phyloP scores from a whole-genome alignment of 148 eudicot genomes.

The Amaranthus cruentus region DNA sequence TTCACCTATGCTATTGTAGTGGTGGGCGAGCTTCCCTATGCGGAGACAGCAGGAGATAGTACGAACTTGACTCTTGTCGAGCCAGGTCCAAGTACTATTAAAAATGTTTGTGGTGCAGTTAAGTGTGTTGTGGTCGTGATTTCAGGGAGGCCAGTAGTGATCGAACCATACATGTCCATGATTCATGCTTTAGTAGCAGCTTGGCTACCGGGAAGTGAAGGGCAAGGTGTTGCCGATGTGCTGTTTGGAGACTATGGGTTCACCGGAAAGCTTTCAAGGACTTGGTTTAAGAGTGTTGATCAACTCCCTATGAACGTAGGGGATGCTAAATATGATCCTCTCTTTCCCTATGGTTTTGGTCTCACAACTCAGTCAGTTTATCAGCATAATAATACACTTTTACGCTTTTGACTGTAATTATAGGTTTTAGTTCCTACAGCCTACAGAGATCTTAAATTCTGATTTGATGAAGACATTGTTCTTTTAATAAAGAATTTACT shows the following conservation, averaged over 20 bases:
- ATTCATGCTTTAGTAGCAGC: slow-evolving; percentile 35
- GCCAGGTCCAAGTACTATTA: slow-evolving; percentile 18
- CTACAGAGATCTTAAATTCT: too few species aligned
- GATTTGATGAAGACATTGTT: too few species aligned
- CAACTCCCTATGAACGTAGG: slow-evolving; percentile 38
- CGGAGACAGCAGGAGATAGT: slow-evolving; percentile 22
- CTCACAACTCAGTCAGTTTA: slow-evolving; percentile 12
- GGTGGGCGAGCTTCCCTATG: slow-evolving; percentile 22
- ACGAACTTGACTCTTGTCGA: slow-evolving; percentile 19
- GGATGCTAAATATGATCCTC: slow-evolving; percentile 27
- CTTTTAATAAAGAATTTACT: too few species aligned
- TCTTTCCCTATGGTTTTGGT: slow-evolving; percentile 31
- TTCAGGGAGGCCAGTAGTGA: slow-evolving; percentile 33
- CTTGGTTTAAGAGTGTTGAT: slow-evolving; percentile 29
- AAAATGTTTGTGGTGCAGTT: slow-evolving; percentile 18
- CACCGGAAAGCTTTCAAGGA: slow-evolving; percentile 28
- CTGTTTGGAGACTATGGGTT: slow-evolving; percentile 21
- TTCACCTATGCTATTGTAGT: slow-evolving; percentile 25
- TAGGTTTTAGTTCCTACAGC: too few species aligned
- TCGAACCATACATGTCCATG: slow-evolving; percentile 24
- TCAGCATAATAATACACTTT: too few species aligned
- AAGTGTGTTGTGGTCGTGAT: slow-evolving; percentile 33
- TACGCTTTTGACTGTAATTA: too few species aligned
- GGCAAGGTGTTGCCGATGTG: slow-evolving; percentile 28
- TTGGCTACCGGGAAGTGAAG: slow-evolving; percentile 36